These are phyloP conservation scores for Pleurotus platypus DNA, from an alignment of 768 basidiomycete genomes.

Conservation along the genomic window DNA sequence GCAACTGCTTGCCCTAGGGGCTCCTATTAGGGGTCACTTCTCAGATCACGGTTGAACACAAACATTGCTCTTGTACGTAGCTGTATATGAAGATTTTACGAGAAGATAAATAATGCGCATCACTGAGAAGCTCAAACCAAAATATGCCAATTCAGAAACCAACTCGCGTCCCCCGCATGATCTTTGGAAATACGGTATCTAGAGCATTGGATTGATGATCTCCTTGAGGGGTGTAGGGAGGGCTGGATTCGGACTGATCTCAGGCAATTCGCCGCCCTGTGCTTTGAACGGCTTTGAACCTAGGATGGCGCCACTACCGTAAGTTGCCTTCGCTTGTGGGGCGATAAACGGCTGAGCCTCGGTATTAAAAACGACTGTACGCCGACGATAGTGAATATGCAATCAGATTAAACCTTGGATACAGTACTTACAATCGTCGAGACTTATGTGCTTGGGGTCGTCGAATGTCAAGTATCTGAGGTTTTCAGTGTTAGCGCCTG, in stretches of 20 bases:
- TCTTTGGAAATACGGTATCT: background rate
- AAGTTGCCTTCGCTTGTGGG: constrained; percentile 34
- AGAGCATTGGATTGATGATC: background rate
- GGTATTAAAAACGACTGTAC: constrained; percentile 63
- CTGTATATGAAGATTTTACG: no score
- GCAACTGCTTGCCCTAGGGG: background rate
- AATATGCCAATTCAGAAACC: no score
- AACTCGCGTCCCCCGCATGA: no score
- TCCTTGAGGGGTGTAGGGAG: constrained; percentile 11
- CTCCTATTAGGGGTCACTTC: no score
- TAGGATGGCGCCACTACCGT: constrained; percentile 24
- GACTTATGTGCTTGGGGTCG: constrained; percentile 58
- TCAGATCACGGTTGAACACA: no score
- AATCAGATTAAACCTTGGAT: background rate
- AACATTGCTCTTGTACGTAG: no score
- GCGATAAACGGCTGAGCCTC: constrained; percentile 69
- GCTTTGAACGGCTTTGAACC: constrained; percentile 16
- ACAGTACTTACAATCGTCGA: constrained; percentile 54
- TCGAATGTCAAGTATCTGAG: constrained; percentile 70
- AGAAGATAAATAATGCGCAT: no score
- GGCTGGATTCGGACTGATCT: constrained; percentile 23
- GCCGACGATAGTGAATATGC: background rate
- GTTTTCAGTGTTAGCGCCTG: background rate
- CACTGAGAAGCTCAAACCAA: no score
- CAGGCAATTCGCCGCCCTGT: constrained; percentile 22